Base-by-base conservation (phyloP, 164 flowering plant species). In the Magnolia sinica region DNA sequence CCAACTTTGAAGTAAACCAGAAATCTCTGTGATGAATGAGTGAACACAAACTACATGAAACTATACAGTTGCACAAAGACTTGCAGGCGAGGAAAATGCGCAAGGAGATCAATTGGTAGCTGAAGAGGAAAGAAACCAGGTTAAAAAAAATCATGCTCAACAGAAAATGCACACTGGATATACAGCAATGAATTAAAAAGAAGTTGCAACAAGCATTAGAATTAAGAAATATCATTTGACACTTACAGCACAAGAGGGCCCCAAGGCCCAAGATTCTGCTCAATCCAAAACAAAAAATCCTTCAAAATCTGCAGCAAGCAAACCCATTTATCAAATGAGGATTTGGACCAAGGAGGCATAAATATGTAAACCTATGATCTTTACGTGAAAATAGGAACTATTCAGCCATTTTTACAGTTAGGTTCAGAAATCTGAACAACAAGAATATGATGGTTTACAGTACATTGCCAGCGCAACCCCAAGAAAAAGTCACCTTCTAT, bases 191-290 rank as follows among this genome's bases (percentile, higher is more conserved):
- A 37, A 37, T 37, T 37, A 37, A 37, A 37, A 37, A 37, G 45
- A 37, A 37, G 61, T 55, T 55, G 18, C 61, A 55, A 16, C 61
- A 37, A 65, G 71, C 19, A 29, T 9, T 29, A 68, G 49, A 31
- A 68, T 1, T 24, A 68, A 68, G 18, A 14, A 24, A 18, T 24
- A 10, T 74, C 64, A 67, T 50, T 66, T 23, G 64, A 49, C 24
- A 87, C 98, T 90, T 88, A 93, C 98, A 93, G 81, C 29, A 88
- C 93, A 76, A 93, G 82, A 70, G 98, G 98, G 80, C 98, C 98
- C 98, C 98, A 93, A 66, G 91, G 88, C 29, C 98, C 98, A 79
- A 90, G 91, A 81, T 91, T 86, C 45, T 84, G 75, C 72, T 91
- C 85, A 68, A 93, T 86, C 98, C 98, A 91, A 76, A 83, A 18